Base-by-base conservation (phyloP, 2,329 filamentous ascomycete species). In the Fusarium pseudograminearum region DNA sequence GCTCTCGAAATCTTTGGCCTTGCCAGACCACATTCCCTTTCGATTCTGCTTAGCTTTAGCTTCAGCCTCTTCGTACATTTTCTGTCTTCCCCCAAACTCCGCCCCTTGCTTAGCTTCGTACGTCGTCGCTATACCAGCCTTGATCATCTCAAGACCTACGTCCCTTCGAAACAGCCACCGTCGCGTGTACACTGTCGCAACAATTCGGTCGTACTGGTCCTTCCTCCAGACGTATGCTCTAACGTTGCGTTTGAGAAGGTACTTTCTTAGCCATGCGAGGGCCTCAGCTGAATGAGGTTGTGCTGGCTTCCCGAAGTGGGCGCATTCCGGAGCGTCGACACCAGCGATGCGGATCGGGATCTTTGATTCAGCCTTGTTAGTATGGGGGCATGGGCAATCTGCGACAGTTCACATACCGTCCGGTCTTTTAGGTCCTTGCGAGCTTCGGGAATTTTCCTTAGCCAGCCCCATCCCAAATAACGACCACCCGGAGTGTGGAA, bases 401-500 rank as follows among this genome's bases (percentile, higher is more conserved):
- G 12, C 6, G 8, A 30, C 10, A 22, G 28, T 33, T 40, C 31
- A 80, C 86, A 47, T 84, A 97, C 93, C 63, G 94, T 98, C 71
- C 91, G 89, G 63, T 91, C 89, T 76, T 88, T 93, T 66, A 97
- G 81, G 31, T 89, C 87, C 61, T 90, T 87, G 76, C 86, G 91
- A 60, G 86, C 88, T 15, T 82, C 85, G 2, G 94, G 94, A 9
- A 97, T 86, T 61, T 81, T 90, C 75, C 93, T 90, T 69, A 96
- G 76, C 93, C 93, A 97, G n/a, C 92, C 94, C 96, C 96, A 99
- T 55, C 96, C 96, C 14, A 91, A 86, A 53, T 94, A 80, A 70
- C 90, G 86, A 14, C 96, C 96, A n/a, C 95, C 95, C 0, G 96
- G 96, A 0, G 94, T 98, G 79, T 99, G 96, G 78, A 91, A 99